phyloP scores from a whole-genome alignment of 2,329 filamentous ascomycete genomes.

The Aureobasidium pullulans region DNA sequence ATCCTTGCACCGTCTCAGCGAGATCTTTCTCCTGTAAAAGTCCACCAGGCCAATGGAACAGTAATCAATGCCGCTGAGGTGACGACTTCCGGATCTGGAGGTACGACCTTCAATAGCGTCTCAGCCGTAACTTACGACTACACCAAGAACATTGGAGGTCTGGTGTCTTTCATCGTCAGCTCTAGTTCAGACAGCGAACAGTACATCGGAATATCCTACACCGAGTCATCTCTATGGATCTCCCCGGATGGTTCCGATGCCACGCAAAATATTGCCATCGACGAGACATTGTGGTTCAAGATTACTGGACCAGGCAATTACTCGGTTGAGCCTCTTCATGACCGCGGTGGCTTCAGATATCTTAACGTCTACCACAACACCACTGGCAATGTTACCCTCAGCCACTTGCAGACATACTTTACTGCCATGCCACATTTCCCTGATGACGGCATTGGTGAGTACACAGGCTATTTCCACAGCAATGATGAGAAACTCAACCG shows the following conservation, averaged over 20 bases:
- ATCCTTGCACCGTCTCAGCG: conserved; percentile 6
- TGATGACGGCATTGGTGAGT: conserved; percentile 22
- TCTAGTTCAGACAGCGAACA: conserved; percentile 27
- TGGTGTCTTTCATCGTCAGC: conserved; percentile 30
- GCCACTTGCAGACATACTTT: conserved; percentile 32
- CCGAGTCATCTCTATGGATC: conserved; percentile 41
- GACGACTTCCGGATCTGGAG: neutral
- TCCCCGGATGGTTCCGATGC: conserved; percentile 39
- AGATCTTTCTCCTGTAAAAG: neutral
- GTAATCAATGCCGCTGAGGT: neutral
- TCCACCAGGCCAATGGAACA: conserved; percentile 2
- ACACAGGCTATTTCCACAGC: conserved; percentile 34
- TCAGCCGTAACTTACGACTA: conserved; percentile 12
- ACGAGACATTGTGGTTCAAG: conserved; percentile 43
- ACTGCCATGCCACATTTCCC: conserved; percentile 39
- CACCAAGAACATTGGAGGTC: conserved; percentile 32
- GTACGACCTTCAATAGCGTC: neutral
- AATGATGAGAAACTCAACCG: conserved; percentile 37
- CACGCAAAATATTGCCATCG: conserved; percentile 38
- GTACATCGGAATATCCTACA: conserved; percentile 36
- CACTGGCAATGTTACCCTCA: conserved; percentile 33
- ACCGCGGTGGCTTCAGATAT: conserved; percentile 40
- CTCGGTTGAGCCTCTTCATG: conserved; percentile 33
- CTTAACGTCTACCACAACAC: conserved; percentile 38
- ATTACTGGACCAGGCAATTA: conserved; percentile 33